Conservation (phyloP, 331 rosid genomes). For the Prunus yedoensis region DNA sequence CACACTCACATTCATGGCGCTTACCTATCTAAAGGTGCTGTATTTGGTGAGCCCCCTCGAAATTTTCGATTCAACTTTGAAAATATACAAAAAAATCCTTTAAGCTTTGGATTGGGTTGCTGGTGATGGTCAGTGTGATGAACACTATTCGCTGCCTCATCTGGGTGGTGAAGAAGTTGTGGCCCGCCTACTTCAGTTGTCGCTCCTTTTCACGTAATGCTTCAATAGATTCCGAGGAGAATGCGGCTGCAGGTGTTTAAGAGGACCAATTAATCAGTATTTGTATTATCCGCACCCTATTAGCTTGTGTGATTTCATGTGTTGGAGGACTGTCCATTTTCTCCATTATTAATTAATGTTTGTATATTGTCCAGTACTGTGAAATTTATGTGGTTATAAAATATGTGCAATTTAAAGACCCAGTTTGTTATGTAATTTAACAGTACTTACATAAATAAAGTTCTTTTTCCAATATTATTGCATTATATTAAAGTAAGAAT, state of each 20-base stretch:
- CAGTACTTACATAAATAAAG: too few relatives aligned
- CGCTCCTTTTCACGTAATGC: background rate
- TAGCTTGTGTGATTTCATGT: too few relatives aligned
- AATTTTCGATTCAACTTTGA: background rate
- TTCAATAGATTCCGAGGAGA: background rate
- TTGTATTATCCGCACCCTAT: too few relatives aligned
- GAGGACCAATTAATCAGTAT: too few relatives aligned
- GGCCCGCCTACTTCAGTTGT: background rate
- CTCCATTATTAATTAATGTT: too few relatives aligned
- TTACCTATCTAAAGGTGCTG: background rate
- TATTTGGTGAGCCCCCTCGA: background rate
- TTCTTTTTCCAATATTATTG: too few relatives aligned
- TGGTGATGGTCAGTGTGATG: background rate
- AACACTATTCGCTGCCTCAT: background rate
- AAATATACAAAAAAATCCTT: accelerated
- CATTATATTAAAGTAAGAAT: too few relatives aligned
- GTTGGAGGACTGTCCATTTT: too few relatives aligned
- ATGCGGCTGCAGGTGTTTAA: background rate
- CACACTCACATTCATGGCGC: slow-evolving; percentile 10
- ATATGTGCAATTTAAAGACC: too few relatives aligned
- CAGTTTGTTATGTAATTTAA: too few relatives aligned
- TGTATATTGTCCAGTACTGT: too few relatives aligned
- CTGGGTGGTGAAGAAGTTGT: slow-evolving; percentile 16
- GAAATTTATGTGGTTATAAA: too few relatives aligned
- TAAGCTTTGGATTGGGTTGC: background rate